Percentiles rank a stretch among this genome's conserved stretches.
Evolutionary conservation across 257 asterid species (phyloP).

Genomic region (Solanum medicagineum): DNA sequence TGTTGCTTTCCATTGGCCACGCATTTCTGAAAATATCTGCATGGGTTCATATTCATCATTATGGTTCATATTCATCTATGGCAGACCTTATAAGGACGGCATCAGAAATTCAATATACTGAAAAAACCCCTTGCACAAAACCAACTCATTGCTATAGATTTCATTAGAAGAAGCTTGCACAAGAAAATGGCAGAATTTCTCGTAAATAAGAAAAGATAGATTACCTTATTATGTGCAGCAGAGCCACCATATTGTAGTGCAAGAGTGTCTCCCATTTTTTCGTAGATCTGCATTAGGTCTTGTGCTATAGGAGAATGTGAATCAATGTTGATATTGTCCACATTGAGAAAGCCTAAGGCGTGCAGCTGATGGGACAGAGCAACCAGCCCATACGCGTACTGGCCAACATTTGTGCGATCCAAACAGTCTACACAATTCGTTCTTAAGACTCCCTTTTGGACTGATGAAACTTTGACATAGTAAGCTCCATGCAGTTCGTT

Average conservation of each 20-base stretch:
- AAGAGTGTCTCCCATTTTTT: conserved; percentile 93
- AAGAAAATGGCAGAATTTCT: neutral
- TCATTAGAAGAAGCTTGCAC: neutral
- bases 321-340: conserved; percentile 30
- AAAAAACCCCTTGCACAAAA: neutral
- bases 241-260: conserved; percentile 96
- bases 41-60: conserved; percentile 4
- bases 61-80: conserved; percentile 1
- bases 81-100: neutral
- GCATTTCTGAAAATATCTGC: conserved; percentile 79
- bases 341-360: conserved; percentile 51
- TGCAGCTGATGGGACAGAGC: conserved; percentile 73
- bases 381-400: conserved; percentile 75
- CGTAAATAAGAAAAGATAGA: neutral
- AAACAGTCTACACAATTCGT: conserved; percentile 96
- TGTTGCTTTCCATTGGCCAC: conserved; percentile 96
- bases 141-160: neutral
- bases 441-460: conserved; percentile 81
- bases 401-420: conserved; percentile 96
- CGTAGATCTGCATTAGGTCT: conserved; percentile 69
- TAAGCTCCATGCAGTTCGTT: conserved; percentile 9
- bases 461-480: conserved; percentile 28
- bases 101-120: neutral
- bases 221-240: conserved; percentile 96
- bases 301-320: conserved; percentile 55